phyloP scores from a whole-genome alignment of 345 rosid genomes.

The Citrus unshiu region DNA sequence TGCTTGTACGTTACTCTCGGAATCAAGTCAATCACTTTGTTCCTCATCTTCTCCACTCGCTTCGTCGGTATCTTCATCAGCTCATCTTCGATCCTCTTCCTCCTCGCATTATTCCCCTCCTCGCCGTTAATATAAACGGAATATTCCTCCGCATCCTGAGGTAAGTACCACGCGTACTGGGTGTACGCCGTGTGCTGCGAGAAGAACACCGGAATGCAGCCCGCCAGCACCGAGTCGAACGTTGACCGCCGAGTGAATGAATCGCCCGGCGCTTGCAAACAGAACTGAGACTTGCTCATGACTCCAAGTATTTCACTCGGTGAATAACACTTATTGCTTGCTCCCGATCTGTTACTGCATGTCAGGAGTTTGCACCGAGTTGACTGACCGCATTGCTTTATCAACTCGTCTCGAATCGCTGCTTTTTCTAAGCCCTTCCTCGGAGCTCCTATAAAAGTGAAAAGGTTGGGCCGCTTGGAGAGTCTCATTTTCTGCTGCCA shows the following conservation, averaged over 20 bases:
- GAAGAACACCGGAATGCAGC: conserved; percentile 63
- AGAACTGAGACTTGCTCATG: conserved; percentile 43
- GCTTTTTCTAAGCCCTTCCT: conserved; percentile 45
- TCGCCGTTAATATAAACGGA: conserved; percentile 39
- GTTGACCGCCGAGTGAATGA: conserved; percentile 54
- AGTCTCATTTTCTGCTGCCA: conserved; percentile 36
- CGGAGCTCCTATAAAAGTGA: conserved; percentile 53
- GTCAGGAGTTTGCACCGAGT: conserved; percentile 33
- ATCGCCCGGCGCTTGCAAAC: conserved; percentile 61
- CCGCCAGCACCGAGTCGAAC: conserved; percentile 48
- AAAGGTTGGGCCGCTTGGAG: conserved; percentile 35
- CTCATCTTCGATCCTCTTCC: conserved; percentile 30
- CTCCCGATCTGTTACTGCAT: conserved; percentile 11
- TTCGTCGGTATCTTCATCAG: conserved; percentile 27
- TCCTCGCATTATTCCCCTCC: neutral
- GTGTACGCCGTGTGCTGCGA: conserved; percentile 61
- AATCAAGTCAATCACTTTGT: conserved; percentile 32
- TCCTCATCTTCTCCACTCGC: conserved; percentile 30
- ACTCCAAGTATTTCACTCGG: conserved; percentile 29
- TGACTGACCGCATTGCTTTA: conserved; percentile 46
- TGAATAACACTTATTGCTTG: conserved; percentile 28
- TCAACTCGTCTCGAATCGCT: conserved; percentile 45
- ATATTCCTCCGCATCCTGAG: conserved; percentile 23
- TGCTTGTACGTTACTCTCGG: conserved; percentile 49
- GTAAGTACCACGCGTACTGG: conserved; percentile 54